Evolutionary conservation across 768 basidiomycete genomes (phyloP), one percentile per base, ranked within the genome.

Genomic region (Naganishia vishniacii): DNA sequence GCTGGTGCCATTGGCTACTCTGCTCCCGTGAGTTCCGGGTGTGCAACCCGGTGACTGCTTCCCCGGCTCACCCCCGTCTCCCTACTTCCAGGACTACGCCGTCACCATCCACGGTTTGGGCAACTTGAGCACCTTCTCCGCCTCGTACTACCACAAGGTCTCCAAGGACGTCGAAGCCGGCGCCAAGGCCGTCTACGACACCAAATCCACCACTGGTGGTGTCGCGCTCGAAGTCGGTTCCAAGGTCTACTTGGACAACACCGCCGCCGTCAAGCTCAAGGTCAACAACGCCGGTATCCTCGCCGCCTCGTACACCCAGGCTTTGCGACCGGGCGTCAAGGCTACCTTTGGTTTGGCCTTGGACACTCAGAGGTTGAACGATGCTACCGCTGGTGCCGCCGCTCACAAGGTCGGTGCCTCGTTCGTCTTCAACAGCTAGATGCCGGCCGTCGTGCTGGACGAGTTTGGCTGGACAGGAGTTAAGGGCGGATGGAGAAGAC

Each of bases 201-300:
- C 87, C 80, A 94, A 94, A 82, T 82, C 87, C 63, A 88, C 91
- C 69, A 84, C 88, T 65, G 84, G 86, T 64, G 87, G 86, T 78
- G 88, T 97, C 73, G 84, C 83, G 59, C 84, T 98, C 71, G 94
- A 97, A 81, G 91, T 99, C 67, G 94, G 94, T 75, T 84, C 89
- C 72, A 98, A 98, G 83, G 86, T 88, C 84, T 92, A 78, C 80
- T 86, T 86, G 47, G 92, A 97, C 80, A 79, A 83, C 31, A 86
- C 91, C 69, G 87, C 92, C 9, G 97, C 89, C 75, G 83, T 97
- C 80, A 98, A 99, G 84, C 89, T 92, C 70, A 97, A 97, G 84
- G 93, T 98, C 82, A 97, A 97, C 85, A 94, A 93, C 81, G 78
- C 85, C 64, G 93, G 93, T 82, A 83, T 93, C 75, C 83, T 95